Base-by-base conservation (phyloP, 345 rosid genomes). In the Arabidopsis suecica region DNA sequence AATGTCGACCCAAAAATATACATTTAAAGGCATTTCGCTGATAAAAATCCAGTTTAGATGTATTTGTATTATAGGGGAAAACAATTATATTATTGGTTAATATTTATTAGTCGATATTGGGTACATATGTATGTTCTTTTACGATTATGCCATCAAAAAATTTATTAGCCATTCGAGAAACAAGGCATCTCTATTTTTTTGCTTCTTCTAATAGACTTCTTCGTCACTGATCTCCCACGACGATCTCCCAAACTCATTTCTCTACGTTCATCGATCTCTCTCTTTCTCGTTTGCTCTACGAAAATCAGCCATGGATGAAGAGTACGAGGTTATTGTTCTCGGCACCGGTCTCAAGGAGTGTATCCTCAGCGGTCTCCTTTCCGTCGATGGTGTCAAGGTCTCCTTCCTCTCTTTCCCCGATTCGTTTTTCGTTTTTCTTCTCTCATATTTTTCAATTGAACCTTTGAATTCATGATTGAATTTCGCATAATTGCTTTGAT, bases 341-440 rank as follows among this genome's bases (percentile, higher is more conserved):
- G 98, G 96, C 10, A 94, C 93, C 4, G 96, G 96, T 68, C 97
- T 91, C 77, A 94, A 94, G 73, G 93, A 94, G 81, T 94, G 98
- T 83, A 94, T 94, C 66, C 97, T 89, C 78, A 91, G 97, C 5
- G 98, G 98, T 22, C 93, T 95, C 61, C 93, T 95, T 63, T 95
- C 95, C 48, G 97, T 91, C 33, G 86, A 89, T 82, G 98, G 98
- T 34, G 93, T 90, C 88, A 95, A 92, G 88, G 96, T 89, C 82
- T 47, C 42, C 2, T 13, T 32, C 77, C 32, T 28, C 32, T 28
- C 23, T 47, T 50, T n/a, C 65, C 20, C 37, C 18, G 49, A 12
- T 60, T 74, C 41, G 4, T 37, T 0, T 48, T 18, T 16, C 10
- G 3, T n/a, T 44, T 53, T 32, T 25, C n/a, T 3, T 23, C 5